These are phyloP conservation scores for Nicotiana tomentosiformis DNA, from an alignment of 257 asterid genomes.

Conservation along the genomic window DNA sequence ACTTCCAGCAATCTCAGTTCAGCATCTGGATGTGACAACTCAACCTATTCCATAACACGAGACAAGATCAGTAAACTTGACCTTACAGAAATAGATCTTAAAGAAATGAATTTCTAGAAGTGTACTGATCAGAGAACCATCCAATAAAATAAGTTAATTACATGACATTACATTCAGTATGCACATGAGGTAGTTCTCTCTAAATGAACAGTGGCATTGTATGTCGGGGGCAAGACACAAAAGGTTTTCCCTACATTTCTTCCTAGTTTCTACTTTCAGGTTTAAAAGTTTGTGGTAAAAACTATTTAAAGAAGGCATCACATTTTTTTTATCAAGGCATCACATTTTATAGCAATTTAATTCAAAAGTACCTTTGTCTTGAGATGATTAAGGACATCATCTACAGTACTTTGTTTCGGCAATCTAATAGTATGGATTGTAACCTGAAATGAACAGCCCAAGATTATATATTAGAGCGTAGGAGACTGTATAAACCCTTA, in stretches of 20 bases:
- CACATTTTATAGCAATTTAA: background rate
- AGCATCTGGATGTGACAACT: constrained; percentile 54
- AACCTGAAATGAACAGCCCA: constrained; percentile 11
- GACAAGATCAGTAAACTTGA: background rate
- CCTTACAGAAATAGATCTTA: background rate
- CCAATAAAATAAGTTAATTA: background rate
- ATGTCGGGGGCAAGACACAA: background rate
- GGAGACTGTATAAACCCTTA: background rate
- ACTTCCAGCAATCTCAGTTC: constrained; percentile 64
- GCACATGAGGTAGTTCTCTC: background rate
- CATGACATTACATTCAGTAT: background rate
- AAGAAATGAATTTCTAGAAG: background rate
- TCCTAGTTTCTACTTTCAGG: constrained; percentile 1
- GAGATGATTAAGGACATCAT: constrained; percentile 48
- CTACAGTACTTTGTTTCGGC: constrained; percentile 48
- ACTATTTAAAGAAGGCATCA: background rate
- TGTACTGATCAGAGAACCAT: background rate
- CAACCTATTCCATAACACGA: constrained; percentile 29
- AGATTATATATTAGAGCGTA: background rate
- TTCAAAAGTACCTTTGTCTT: constrained; percentile 35
- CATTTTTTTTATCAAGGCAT: background rate
- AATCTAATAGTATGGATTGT: constrained; percentile 39
- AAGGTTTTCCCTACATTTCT: background rate
- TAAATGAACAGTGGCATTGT: background rate
- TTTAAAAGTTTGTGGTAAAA: background rate